These are phyloP conservation scores for Mediolabrus comicus DNA, from an alignment of 108 stramenopile genomes.

Conservation along the genomic window DNA sequence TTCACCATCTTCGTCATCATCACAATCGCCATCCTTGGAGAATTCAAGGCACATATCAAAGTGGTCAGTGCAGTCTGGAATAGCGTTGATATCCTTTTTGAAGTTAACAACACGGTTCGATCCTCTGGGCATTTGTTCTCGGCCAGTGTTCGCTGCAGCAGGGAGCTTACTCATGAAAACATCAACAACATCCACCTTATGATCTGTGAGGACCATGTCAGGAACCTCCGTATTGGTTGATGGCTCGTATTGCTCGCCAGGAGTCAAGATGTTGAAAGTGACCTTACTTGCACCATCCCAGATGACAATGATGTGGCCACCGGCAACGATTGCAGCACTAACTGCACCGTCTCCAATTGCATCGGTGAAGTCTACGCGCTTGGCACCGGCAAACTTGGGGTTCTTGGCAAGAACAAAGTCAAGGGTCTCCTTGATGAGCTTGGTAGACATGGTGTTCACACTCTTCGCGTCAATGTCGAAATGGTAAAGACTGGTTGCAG, in stretches of 20 bases:
- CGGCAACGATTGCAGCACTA: constrained; percentile 14
- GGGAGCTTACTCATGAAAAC: constrained; percentile 11
- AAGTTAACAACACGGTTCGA: constrained; percentile 54
- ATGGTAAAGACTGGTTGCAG: constrained; percentile 3
- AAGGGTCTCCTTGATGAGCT: background rate
- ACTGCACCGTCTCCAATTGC: constrained; percentile 53
- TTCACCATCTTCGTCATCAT: constrained; percentile 17
- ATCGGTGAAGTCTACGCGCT: background rate
- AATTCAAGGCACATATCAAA: constrained; percentile 16
- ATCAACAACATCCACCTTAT: constrained; percentile 3
- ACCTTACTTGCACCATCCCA: constrained; percentile 58
- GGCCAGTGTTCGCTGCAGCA: constrained; percentile 18
- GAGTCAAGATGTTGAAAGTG: constrained; percentile 55
- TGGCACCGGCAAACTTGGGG: background rate
- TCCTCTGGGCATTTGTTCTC: constrained; percentile 59
- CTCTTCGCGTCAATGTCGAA: background rate
- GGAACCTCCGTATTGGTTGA: background rate
- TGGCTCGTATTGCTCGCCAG: constrained; percentile 15
- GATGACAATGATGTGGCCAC: constrained; percentile 25
- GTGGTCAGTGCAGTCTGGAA: constrained; percentile 14
- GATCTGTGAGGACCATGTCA: background rate
- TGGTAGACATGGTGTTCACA: background rate
- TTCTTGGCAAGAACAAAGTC: background rate
- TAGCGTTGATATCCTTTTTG: constrained; percentile 34
- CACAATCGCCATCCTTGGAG: constrained; percentile 25